Evolutionary conservation across 352 stramenopile genomes (phyloP).

Genomic region (Phytophthora litchii): DNA sequence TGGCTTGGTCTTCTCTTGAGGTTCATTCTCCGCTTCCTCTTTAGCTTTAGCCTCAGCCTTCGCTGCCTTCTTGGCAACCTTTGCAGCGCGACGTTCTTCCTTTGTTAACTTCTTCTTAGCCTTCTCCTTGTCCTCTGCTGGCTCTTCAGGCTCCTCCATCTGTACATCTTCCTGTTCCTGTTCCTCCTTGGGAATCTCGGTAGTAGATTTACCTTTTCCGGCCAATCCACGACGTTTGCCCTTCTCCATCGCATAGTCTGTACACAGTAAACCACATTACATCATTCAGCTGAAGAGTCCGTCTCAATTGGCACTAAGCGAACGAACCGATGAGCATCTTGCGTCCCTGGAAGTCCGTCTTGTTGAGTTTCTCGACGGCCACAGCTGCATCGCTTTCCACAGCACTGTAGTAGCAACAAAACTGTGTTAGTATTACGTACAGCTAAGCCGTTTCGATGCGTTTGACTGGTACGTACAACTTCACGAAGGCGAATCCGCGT

Average conservation of each 20-base stretch:
- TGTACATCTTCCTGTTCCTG: slow-evolving; percentile 24
- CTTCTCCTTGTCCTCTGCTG: slow-evolving; percentile 21
- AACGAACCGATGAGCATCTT: slow-evolving; percentile 82
- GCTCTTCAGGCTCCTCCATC: slow-evolving; percentile 20
- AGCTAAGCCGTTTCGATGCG: background rate
- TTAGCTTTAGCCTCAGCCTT: slow-evolving; percentile 23
- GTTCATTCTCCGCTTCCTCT: slow-evolving; percentile 12
- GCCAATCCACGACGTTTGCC: slow-evolving; percentile 40
- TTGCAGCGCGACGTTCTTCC: slow-evolving; percentile 27
- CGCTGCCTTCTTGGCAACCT: slow-evolving; percentile 29
- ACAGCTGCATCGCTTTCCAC: slow-evolving; percentile 71
- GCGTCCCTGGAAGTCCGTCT: slow-evolving; percentile 74
- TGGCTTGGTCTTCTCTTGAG: slow-evolving; percentile 15
- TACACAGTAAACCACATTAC: slow-evolving; percentile 1
- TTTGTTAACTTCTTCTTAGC: slow-evolving; percentile 32
- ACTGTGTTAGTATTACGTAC: background rate
- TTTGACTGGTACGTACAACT: slow-evolving; percentile 63
- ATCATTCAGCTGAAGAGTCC: slow-evolving; percentile 1
- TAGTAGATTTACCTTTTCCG: slow-evolving; percentile 14
- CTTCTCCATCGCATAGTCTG: slow-evolving; percentile 83
- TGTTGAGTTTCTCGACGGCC: slow-evolving; percentile 79
- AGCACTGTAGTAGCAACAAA: slow-evolving; percentile 45
- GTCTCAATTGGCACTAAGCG: background rate
- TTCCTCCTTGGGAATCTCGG: slow-evolving; percentile 13
- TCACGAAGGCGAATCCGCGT: slow-evolving; percentile 87